phyloP scores from a whole-genome alignment of 768 basidiomycete genomes.

The Podaxis sp. region DNA sequence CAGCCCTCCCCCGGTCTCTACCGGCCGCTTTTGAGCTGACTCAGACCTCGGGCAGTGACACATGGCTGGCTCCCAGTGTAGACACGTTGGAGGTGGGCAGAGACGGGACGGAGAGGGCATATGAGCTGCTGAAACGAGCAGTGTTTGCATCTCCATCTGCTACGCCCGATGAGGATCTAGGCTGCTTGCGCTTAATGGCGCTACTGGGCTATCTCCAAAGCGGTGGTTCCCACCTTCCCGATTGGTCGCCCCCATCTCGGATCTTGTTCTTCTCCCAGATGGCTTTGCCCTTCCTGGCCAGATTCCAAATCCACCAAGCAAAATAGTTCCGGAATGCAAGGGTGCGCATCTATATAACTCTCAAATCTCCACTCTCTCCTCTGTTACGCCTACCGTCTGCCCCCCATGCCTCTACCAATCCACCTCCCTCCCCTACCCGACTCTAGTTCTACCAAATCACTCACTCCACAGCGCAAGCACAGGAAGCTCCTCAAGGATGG shows the following conservation, averaged over 20 bases:
- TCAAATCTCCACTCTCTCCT: slow-evolving; percentile 22
- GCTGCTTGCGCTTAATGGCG: slow-evolving; percentile 7
- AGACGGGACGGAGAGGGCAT: not conserved
- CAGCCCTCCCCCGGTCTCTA: not conserved
- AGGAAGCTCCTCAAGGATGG: slow-evolving; percentile 81
- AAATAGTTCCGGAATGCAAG: slow-evolving; percentile 25
- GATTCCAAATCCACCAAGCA: slow-evolving; percentile 23
- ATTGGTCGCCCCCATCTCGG: slow-evolving; percentile 41
- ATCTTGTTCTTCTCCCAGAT: slow-evolving; percentile 38
- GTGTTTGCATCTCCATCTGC: slow-evolving; percentile 25
- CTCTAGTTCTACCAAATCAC: slow-evolving; percentile 30
- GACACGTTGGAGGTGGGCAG: not conserved
- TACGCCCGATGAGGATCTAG: slow-evolving; percentile 17
- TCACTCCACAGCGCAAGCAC: slow-evolving; percentile 80
- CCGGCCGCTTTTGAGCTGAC: not conserved
- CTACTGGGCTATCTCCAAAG: slow-evolving; percentile 39
- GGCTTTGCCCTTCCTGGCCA: slow-evolving; percentile 15
- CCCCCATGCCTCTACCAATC: slow-evolving; percentile 17
- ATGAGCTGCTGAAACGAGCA: slow-evolving; percentile 19
- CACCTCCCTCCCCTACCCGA: slow-evolving; percentile 27
- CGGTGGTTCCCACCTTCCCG: slow-evolving; percentile 49
- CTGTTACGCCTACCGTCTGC: slow-evolving; percentile 20
- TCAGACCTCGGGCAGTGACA: not conserved
- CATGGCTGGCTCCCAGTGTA: not conserved
- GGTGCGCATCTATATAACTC: slow-evolving; percentile 25